A percentile compares a stretch with the other conserved stretches of the same genome.
These are phyloP conservation scores for Arabidopsis arenosa DNA, from an alignment of 345 rosid genomes.

Conservation along the genomic window DNA sequence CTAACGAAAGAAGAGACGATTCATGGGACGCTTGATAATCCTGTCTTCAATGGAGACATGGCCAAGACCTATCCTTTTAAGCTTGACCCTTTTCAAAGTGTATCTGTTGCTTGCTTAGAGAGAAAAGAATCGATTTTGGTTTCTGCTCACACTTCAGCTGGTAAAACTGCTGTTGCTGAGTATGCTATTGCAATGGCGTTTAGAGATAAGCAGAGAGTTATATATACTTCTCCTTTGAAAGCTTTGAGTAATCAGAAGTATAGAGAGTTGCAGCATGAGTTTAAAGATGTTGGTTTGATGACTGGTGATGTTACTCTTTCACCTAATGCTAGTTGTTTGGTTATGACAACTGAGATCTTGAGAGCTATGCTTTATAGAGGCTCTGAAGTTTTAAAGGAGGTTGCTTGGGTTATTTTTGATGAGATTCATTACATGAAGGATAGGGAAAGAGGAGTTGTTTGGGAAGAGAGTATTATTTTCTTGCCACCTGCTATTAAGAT, in stretches of 20 bases:
- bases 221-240: constrained; percentile 94
- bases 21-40: constrained; percentile 77
- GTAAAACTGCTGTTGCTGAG: constrained; percentile 99
- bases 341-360: constrained; percentile 97
- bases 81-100: constrained; percentile 91
- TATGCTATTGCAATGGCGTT: constrained; percentile 98
- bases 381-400: constrained; percentile 94
- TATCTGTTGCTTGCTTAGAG: constrained; percentile 89
- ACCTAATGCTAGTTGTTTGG: constrained; percentile 93
- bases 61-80: constrained; percentile 75
- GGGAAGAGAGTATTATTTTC: constrained; percentile 98
- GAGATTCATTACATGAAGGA: constrained; percentile 99
- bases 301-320: constrained; percentile 98
- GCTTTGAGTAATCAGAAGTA: constrained; percentile 99
- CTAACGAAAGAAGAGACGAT: constrained; percentile 61
- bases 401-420: constrained; percentile 97
- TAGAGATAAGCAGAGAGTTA: constrained; percentile 92
- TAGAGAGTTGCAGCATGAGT: constrained; percentile 93
- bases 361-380: constrained; percentile 98
- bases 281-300: constrained; percentile 95
- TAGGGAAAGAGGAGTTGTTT: constrained; percentile 97
- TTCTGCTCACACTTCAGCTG: constrained; percentile 97
- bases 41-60: constrained; percentile 74
- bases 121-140: constrained; percentile 93
- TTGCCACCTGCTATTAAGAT: constrained; percentile 95